Evolutionary conservation across 441 rosid species (phyloP), one percentile per base, ranked within the genome.

Genomic region (Geranium incanum): DNA sequence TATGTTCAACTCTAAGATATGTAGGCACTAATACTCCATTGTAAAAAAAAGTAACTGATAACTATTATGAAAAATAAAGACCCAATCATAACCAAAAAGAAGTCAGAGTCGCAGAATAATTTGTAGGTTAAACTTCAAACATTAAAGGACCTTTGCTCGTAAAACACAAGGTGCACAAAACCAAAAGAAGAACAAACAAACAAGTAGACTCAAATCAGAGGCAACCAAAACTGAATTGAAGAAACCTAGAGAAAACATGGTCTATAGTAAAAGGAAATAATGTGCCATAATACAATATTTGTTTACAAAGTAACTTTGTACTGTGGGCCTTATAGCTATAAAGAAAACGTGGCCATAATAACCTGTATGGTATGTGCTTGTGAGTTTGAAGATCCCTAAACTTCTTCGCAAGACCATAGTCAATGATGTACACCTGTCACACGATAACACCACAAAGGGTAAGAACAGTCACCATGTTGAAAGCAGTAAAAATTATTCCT

Each of bases 291-390:
- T 52, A 52, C 60, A 0, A 52, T 4, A 13, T 52, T 52, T 13
- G 18, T 52, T 52, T 52, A 52, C 60, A 52, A 52, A 5, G 60
- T 52, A 52, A 52, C 60, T 52, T 52, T 15, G 60, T 52, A 52
- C 19, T 52, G 19, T 52, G 18, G 60, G 7, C 16, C 15, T 52
- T 15, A 52, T n/a, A 52, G 60, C 5, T 12, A 52, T 13, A 52
- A 1, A 15, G 13, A 45, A 41, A 45, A 45, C 55, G 9, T 12
- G 13, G 55, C 55, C 55, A 45, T 7, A 45, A 41, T 41, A 5
- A 41, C 45, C 45, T 41, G 45, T 41, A 41, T 41, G 45, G 45
- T 41, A 41, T 41, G 33, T 28, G 33, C 33, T 28, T 28, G 33
- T 28, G 33, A 28, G 33, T 28, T 28, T 28, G 33, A 28, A 28